Conservation (phyloP, 192 early-diverging fungal species). For the Helicostylum pulchrum region DNA sequence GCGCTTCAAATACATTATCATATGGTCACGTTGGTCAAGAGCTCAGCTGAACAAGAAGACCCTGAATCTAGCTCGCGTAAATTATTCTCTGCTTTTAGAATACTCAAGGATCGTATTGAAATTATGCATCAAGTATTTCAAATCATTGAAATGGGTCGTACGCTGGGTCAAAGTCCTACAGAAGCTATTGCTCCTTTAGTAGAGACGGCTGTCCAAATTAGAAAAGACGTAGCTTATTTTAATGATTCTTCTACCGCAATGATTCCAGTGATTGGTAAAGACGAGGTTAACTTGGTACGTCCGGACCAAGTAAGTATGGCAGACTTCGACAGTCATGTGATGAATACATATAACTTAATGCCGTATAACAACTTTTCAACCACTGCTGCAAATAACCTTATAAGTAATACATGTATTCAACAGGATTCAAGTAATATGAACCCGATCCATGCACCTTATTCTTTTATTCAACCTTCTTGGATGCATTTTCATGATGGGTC, state of each 20-base stretch:
- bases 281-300: too few relatives aligned
- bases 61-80: not conserved
- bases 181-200: not conserved
- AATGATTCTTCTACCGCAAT: too few relatives aligned
- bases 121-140: not conserved
- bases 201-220: not conserved
- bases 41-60: not conserved
- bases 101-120: constrained; percentile 7
- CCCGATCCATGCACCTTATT: not conserved
- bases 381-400: too few relatives aligned
- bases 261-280: too few relatives aligned
- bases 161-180: not conserved
- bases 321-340: too few relatives aligned
- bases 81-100: constrained; percentile 5
- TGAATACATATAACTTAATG: too few relatives aligned
- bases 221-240: too few relatives aligned
- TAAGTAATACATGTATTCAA: too few relatives aligned
- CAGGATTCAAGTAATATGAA: not conserved
- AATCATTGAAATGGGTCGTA: not conserved
- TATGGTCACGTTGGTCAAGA: not conserved
- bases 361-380: too few relatives aligned
- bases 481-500: not conserved
- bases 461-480: constrained; percentile 9
- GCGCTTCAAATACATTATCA: not conserved
- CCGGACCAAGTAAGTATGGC: too few relatives aligned